phyloP scores from a whole-genome alignment of 495 filamentous ascomycete genomes.

The Penicillium pancosmium region DNA sequence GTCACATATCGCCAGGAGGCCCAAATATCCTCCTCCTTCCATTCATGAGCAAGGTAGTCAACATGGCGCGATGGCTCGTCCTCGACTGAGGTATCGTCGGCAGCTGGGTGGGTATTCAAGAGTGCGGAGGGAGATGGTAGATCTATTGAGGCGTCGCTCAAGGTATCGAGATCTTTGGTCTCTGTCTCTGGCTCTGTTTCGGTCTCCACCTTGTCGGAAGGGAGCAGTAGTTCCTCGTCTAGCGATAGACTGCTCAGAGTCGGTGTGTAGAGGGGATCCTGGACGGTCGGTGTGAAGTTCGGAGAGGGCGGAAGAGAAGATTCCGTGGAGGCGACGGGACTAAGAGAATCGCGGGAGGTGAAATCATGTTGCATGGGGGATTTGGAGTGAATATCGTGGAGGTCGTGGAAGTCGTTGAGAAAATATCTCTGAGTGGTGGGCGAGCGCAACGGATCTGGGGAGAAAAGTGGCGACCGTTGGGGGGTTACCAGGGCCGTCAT shows the following conservation, averaged over 20 bases:
- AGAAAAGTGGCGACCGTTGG: constrained; percentile 39
- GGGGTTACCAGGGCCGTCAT: constrained; percentile 52
- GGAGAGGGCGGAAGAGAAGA: constrained; percentile 47
- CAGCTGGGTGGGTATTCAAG: constrained; percentile 46
- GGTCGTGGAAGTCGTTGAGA: constrained; percentile 25
- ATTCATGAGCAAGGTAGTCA: constrained; percentile 94
- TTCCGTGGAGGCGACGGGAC: constrained; percentile 35
- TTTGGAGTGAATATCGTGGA: constrained; percentile 32
- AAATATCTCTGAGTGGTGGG: constrained; percentile 51
- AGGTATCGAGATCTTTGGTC: constrained; percentile 16
- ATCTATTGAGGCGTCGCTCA: constrained; percentile 29
- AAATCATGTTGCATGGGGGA: constrained; percentile 40
- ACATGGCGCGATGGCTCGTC: constrained; percentile 86
- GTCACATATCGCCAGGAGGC: constrained; percentile 94
- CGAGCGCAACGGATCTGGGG: constrained; percentile 40
- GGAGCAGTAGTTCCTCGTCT: constrained; percentile 50
- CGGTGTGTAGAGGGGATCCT: constrained; percentile 47
- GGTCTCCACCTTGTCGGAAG: constrained; percentile 10
- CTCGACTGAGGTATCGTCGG: constrained; percentile 81
- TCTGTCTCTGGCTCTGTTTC: background rate
- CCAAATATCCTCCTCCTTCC: constrained; percentile 98
- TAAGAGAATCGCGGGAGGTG: constrained; percentile 36
- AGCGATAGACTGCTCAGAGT: constrained; percentile 68
- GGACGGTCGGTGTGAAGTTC: constrained; percentile 30
- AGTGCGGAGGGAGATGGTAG: constrained; percentile 16